Percentiles rank a stretch among this genome's conserved stretches.
Conservation (phyloP, 2,329 filamentous ascomycete species). For the Ophiosphaerella herpotricha region DNA sequence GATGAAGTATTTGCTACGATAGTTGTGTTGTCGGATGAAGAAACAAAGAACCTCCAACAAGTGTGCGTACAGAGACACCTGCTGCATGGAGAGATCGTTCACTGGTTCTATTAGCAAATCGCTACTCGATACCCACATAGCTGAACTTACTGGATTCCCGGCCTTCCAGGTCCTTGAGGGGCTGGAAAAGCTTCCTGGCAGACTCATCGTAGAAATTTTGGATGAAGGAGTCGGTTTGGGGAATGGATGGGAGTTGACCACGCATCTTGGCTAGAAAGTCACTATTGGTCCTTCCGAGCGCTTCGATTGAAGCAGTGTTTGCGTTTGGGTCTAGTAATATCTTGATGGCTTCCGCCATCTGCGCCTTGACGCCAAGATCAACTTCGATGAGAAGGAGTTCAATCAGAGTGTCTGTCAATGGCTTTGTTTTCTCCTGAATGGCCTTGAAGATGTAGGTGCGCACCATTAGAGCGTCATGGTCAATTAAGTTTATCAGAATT, state of each 20-base stretch:
- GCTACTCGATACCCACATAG: background rate
- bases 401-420: conserved; percentile 88
- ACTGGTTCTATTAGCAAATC: conserved; percentile 53
- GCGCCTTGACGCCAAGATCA: conserved; percentile 91
- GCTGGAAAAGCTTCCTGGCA: conserved; percentile 82
- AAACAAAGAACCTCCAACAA: conserved; percentile 92
- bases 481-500: conserved; percentile 89
- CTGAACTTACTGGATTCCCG: conserved; percentile 57
- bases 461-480: conserved; percentile 94
- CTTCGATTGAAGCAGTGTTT: conserved; percentile 63
- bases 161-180: conserved; percentile 78
- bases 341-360: conserved; percentile 94
- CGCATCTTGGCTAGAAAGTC: conserved; percentile 71
- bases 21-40: conserved; percentile 86
- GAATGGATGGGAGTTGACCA: conserved; percentile 54
- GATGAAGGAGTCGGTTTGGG: conserved; percentile 84
- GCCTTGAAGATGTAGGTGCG: conserved; percentile 91
- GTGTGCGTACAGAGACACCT: conserved; percentile 89
- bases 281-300: conserved; percentile 63
- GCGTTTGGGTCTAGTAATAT: conserved; percentile 80
- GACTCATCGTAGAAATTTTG: conserved; percentile 88
- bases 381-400: conserved; percentile 89
- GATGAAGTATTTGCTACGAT: conserved; percentile 87
- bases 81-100: conserved; percentile 75
- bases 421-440: conserved; percentile 81